Evolutionary conservation across 495 filamentous ascomycete species (phyloP).

Genomic region (Xylaria flabelliformis): DNA sequence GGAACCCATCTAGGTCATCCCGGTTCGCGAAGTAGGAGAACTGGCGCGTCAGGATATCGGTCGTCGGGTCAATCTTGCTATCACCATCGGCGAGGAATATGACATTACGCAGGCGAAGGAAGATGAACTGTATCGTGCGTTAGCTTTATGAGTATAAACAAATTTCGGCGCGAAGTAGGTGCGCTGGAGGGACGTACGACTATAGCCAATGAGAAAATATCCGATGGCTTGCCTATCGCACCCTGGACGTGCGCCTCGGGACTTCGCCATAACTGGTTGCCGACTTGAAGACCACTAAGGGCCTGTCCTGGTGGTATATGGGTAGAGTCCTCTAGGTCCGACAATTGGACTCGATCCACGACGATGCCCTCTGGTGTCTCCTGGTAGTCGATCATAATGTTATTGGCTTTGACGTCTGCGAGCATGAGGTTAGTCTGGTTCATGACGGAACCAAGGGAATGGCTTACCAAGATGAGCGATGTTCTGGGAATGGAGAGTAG

Average conservation of each 20-base stretch:
- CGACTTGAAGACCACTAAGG: slow-evolving; percentile 40
- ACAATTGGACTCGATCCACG: slow-evolving; percentile 48
- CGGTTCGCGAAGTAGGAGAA: slow-evolving; percentile 58
- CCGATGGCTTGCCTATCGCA: slow-evolving; percentile 42
- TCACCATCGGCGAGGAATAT: slow-evolving; percentile 52
- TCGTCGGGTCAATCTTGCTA: slow-evolving; percentile 54
- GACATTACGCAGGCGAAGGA: slow-evolving; percentile 49
- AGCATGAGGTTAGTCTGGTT: slow-evolving; percentile 8
- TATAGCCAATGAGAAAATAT: slow-evolving; percentile 46
- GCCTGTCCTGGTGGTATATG: slow-evolving; percentile 46
- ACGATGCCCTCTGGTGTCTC: slow-evolving; percentile 39
- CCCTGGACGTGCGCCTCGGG: slow-evolving; percentile 45
- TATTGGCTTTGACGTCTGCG: slow-evolving; percentile 48
- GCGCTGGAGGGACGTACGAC: slow-evolving; percentile 41
- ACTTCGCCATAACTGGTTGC: slow-evolving; percentile 49
- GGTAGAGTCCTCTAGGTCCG: slow-evolving; percentile 54
- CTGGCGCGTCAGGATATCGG: slow-evolving; percentile 49
- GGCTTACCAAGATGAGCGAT: slow-evolving; percentile 48
- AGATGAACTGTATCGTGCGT: slow-evolving; percentile 37
- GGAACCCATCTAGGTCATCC: slow-evolving; percentile 44
- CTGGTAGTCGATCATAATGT: slow-evolving; percentile 46
- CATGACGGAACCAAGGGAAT: slow-evolving; percentile 8
- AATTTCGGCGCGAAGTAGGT: background rate
- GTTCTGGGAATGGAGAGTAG: slow-evolving; percentile 54
- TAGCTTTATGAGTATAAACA: slow-evolving; percentile 15